phyloP scores from a whole-genome alignment of 2,329 filamentous ascomycete genomes.

The Penicillium sp. region DNA sequence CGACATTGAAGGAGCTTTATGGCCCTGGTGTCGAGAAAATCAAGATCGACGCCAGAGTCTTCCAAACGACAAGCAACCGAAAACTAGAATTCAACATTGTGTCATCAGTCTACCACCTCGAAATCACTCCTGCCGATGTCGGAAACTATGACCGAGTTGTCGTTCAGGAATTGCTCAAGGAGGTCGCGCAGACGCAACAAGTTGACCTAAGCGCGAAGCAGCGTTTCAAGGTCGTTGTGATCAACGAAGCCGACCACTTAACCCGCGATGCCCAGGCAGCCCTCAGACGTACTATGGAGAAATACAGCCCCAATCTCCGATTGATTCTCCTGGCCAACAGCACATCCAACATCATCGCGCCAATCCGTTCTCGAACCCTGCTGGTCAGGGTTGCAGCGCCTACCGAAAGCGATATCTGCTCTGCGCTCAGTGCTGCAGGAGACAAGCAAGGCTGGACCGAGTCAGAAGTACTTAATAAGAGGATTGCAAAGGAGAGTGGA shows the following conservation, averaged over 20 bases:
- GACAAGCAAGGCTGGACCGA: conserved; percentile 82
- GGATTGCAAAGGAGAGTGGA: conserved; percentile 86
- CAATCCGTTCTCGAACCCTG: conserved; percentile 86
- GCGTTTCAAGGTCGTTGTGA: conserved; percentile 96
- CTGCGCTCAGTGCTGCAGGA: conserved; percentile 65
- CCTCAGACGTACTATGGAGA: conserved; percentile 94
- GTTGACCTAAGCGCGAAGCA: conserved; percentile 91
- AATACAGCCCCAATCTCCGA: conserved; percentile 92
- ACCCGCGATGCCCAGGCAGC: conserved; percentile 94
- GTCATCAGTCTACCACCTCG: conserved; percentile 92
- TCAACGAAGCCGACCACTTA: conserved; percentile 96
- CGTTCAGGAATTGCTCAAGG: conserved; percentile 90
- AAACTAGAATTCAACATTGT: conserved; percentile 99
- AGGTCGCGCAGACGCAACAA: conserved; percentile 97
- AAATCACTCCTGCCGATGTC: conserved; percentile 96
- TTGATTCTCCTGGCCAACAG: conserved; percentile 92
- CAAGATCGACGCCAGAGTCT: conserved; percentile 96
- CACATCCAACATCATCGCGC: conserved; percentile 98
- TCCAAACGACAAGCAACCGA: conserved; percentile 90
- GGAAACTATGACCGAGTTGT: conserved; percentile 96
- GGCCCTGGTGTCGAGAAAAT: conserved; percentile 98
- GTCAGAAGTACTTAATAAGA: conserved; percentile 69
- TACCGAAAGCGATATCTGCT: conserved; percentile 76
- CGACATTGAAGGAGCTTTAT: conserved; percentile 91
- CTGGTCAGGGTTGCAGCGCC: conserved; percentile 89